Evolutionary conservation across 2,329 filamentous ascomycete genomes (phyloP).

Genomic region (Didymellaceae sp.): DNA sequence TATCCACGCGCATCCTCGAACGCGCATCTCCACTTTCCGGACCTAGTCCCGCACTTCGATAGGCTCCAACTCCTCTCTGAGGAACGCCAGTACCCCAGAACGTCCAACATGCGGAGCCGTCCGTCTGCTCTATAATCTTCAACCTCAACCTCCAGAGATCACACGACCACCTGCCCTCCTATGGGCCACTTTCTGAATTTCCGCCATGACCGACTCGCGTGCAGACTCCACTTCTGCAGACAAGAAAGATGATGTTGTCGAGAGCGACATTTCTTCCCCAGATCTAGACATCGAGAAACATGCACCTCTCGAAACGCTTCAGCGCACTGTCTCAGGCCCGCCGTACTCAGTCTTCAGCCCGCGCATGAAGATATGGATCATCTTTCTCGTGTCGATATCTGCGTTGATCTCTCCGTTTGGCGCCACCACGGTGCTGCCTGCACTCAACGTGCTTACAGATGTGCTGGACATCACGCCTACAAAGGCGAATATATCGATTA

Average conservation of each 20-base stretch:
- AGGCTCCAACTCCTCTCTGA: conserved; percentile 2
- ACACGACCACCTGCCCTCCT: neutral
- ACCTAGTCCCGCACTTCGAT: conserved; percentile 3
- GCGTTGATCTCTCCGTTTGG: conserved; percentile 59
- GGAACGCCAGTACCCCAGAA: conserved; percentile 1
- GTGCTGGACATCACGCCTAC: conserved; percentile 53
- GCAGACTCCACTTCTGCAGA: neutral
- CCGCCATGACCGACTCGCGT: conserved; percentile 3
- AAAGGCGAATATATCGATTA: conserved; percentile 59
- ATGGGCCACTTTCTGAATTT: neutral
- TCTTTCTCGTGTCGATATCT: conserved; percentile 55
- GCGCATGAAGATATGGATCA: conserved; percentile 55
- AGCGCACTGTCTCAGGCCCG: conserved; percentile 34
- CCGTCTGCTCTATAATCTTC: conserved; percentile 1
- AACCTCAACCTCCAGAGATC: neutral
- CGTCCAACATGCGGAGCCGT: neutral
- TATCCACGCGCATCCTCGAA: conserved; percentile 1
- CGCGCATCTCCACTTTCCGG: conserved; percentile 10
- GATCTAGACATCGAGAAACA: conserved; percentile 13
- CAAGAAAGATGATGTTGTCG: no score
- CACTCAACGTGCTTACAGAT: conserved; percentile 40
- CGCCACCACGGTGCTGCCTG: conserved; percentile 48
- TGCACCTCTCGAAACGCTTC: conserved; percentile 12
- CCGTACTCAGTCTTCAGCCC: conserved; percentile 41
- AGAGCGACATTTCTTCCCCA: no score